Percentiles rank a stretch among this genome's conserved stretches.
Evolutionary conservation across 2,329 filamentous ascomycete genomes (phyloP).

Genomic region (Coccinonectria pachysandricola): DNA sequence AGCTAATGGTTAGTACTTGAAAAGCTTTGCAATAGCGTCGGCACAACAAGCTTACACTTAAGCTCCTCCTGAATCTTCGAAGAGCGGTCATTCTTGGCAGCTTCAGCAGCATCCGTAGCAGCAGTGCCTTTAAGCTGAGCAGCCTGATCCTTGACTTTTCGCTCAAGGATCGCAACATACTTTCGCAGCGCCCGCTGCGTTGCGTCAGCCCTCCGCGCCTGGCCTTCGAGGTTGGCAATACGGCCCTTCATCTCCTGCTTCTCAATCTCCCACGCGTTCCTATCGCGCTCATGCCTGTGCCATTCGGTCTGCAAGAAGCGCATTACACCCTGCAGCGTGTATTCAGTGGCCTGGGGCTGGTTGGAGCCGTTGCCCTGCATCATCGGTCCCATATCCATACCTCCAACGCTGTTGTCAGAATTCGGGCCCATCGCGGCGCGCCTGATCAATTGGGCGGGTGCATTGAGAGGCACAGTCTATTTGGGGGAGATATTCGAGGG

Average conservation of each 20-base stretch:
- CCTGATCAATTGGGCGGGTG: slow-evolving; percentile 24
- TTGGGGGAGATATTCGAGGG: slow-evolving; percentile 13
- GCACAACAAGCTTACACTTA: slow-evolving; percentile 30
- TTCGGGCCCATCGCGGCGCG: slow-evolving; percentile 33
- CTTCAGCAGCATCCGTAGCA: slow-evolving; percentile 27
- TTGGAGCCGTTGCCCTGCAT: slow-evolving; percentile 37
- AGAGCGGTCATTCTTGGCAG: slow-evolving; percentile 41
- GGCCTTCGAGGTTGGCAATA: slow-evolving; percentile 88
- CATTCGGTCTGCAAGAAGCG: slow-evolving; percentile 98
- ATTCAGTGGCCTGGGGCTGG: slow-evolving; percentile 50
- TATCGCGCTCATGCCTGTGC: slow-evolving; percentile 95
- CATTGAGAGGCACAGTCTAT: no score
- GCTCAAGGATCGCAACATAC: slow-evolving; percentile 82
- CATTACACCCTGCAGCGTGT: slow-evolving; percentile 74
- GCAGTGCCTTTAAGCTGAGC: slow-evolving; percentile 49
- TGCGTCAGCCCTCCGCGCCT: slow-evolving; percentile 74
- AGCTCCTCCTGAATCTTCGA: slow-evolving; percentile 47
- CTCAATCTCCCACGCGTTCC: slow-evolving; percentile 98
- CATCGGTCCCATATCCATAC: slow-evolving; percentile 34
- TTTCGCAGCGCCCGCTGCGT: slow-evolving; percentile 82
- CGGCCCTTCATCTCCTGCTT: slow-evolving; percentile 97
- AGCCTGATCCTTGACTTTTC: slow-evolving; percentile 75
- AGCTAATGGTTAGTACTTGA: slow-evolving; percentile 9
- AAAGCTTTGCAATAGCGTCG: slow-evolving; percentile 4
- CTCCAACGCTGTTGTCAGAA: slow-evolving; percentile 35